These are phyloP conservation scores for Alternaria brassicae DNA, from an alignment of 2,329 filamentous ascomycete species.

Conservation along the genomic window DNA sequence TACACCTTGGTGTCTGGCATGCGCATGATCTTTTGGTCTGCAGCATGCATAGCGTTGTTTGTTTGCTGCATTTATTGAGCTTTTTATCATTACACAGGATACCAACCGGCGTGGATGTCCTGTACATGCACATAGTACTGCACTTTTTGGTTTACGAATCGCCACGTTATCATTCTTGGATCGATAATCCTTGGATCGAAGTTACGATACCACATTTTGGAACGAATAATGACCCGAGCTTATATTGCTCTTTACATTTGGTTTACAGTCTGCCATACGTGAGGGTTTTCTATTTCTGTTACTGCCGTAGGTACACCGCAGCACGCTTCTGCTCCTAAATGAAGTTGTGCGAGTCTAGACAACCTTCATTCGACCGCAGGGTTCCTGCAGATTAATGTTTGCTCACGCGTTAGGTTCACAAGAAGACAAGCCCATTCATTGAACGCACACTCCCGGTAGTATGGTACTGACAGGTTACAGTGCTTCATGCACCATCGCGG, in stretches of 20 bases:
- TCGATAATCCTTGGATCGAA: constrained; percentile 16
- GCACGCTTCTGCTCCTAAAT: not conserved
- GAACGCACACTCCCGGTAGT: not conserved
- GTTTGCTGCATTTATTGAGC: constrained; percentile 33
- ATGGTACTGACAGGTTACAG: constrained; percentile 3
- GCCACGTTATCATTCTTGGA: constrained; percentile 11
- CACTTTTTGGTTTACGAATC: constrained; percentile 12
- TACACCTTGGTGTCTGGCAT: constrained; percentile 26
- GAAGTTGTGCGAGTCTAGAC: constrained; percentile 7
- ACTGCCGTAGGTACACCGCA: not conserved
- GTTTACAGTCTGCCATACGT: constrained; percentile 5
- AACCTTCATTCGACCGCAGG: not conserved
- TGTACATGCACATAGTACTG: not conserved
- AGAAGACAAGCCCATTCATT: not conserved
- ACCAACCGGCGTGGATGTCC: constrained; percentile 6
- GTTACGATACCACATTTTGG: constrained; percentile 22
- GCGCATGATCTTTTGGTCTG: constrained; percentile 8
- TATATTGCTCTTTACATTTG: constrained; percentile 18
- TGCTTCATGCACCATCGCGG: not conserved
- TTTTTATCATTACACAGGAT: constrained; percentile 7
- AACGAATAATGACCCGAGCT: constrained; percentile 32
- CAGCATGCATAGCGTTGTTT: constrained; percentile 29
- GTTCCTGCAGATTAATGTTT: not conserved
- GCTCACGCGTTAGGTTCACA: constrained; percentile 4
- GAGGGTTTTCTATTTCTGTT: constrained; percentile 3